Percentiles rank a stretch among this genome's conserved stretches.
These are phyloP conservation scores for Ogataea paradorogensis DNA, from an alignment of 805 yeast genomes.

Conservation along the genomic window DNA sequence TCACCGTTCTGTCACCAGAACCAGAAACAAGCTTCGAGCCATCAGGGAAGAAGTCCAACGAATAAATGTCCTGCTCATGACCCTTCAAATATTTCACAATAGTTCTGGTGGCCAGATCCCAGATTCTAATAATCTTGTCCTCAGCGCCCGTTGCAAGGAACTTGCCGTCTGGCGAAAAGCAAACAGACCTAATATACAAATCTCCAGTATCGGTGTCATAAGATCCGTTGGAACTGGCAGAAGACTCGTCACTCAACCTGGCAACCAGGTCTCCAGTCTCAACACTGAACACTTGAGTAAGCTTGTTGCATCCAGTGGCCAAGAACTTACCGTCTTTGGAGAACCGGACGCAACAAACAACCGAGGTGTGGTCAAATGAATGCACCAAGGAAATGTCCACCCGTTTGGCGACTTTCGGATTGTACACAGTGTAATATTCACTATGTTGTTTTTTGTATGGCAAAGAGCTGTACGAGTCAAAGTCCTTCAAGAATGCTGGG, in stretches of 20 bases:
- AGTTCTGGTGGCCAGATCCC: slow-evolving; percentile 87
- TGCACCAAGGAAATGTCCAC: slow-evolving; percentile 87
- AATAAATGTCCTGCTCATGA: slow-evolving; percentile 96
- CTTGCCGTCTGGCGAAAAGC: slow-evolving; percentile 94
- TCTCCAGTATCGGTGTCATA: slow-evolving; percentile 72
- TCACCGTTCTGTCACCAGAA: slow-evolving; percentile 92
- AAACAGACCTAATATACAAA: slow-evolving; percentile 89
- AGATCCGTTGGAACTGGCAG: slow-evolving; percentile 39
- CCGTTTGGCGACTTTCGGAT: slow-evolving; percentile 74
- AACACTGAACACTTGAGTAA: slow-evolving; percentile 92
- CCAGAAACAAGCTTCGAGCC: slow-evolving; percentile 94
- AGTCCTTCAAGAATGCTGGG: slow-evolving; percentile 76
- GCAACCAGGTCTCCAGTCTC: slow-evolving; percentile 89
- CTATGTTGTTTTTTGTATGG: slow-evolving; percentile 77
- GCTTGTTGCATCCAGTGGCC: slow-evolving; percentile 96
- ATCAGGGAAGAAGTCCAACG: slow-evolving; percentile 90
- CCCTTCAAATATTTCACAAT: slow-evolving; percentile 86
- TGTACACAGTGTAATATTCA: slow-evolving; percentile 86
- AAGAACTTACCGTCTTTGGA: slow-evolving; percentile 85
- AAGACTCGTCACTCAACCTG: slow-evolving; percentile 76
- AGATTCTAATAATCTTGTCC: slow-evolving; percentile 86
- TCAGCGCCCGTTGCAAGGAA: slow-evolving; percentile 93
- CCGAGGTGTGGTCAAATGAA: slow-evolving; percentile 88
- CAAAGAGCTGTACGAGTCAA: slow-evolving; percentile 75
- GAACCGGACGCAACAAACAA: slow-evolving; percentile 95